phyloP scores from a whole-genome alignment of 139 green algal species.

The Haematococcus sp. region DNA sequence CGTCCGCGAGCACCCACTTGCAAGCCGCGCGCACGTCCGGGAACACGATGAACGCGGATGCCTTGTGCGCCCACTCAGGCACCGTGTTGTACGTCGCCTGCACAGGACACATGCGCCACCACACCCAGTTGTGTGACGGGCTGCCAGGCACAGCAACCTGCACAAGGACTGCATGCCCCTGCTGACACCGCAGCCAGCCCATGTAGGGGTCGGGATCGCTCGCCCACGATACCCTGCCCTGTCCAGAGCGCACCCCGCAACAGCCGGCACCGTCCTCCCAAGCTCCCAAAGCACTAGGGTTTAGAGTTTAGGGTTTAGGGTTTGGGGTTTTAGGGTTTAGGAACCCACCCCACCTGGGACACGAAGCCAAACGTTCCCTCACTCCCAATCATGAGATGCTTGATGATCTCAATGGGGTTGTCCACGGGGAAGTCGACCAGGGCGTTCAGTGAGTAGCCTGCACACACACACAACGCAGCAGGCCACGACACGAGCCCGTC shows the following conservation, averaged over 20 bases:
- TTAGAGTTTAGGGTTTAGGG: too few species aligned
- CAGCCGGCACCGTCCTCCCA: too few species aligned
- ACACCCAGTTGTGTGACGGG: background rate
- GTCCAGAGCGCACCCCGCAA: too few species aligned
- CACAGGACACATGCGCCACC: background rate
- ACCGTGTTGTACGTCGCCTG: slow-evolving; percentile 91
- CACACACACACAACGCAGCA: too few species aligned
- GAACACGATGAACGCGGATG: slow-evolving; percentile 90
- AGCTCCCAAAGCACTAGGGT: too few species aligned
- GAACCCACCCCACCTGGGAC: slow-evolving; percentile 58
- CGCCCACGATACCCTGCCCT: too few species aligned
- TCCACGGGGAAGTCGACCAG: slow-evolving; percentile 90
- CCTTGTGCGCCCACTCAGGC: slow-evolving; percentile 83
- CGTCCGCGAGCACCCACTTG: slow-evolving; percentile 18
- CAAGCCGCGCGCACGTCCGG: slow-evolving; percentile 83
- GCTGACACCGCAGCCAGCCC: background rate
- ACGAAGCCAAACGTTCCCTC: slow-evolving; percentile 96
- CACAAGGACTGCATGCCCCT: background rate
- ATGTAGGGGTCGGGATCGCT: too few species aligned
- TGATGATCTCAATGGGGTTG: slow-evolving; percentile 96
- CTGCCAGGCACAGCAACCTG: background rate
- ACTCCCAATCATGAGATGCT: slow-evolving; percentile 90
- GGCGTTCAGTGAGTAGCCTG: slow-evolving; percentile 85
- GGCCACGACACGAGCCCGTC: too few species aligned
- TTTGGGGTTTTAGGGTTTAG: too few species aligned